Base-by-base conservation (phyloP, 2,329 filamentous ascomycete genomes). In the Metarhizium sp. region DNA sequence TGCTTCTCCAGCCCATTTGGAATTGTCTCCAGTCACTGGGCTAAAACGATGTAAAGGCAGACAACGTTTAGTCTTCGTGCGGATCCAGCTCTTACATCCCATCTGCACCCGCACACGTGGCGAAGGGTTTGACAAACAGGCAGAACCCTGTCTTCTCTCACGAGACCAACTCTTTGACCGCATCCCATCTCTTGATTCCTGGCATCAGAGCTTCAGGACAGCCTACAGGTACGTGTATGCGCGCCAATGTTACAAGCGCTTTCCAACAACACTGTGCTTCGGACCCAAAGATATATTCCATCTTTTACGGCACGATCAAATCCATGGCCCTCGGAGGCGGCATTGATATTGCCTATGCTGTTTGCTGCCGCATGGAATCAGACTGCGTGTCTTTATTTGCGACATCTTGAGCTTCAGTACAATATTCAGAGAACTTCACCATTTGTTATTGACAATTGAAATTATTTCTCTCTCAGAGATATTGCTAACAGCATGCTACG, bases 91-190 rank as follows among this genome's bases (percentile, higher is more conserved):
- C 45, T 20, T n/a, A 30, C 20, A 48, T 48, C 45, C 13, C 20
- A 30, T 48, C 45, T 48, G 53, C 53, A 50, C 47, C 40, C 18
- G 13, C 46, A 30, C 55, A 56, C 55, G 32, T 50, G 47, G 51
- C 38, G 45, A 16, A n/a, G 51, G 55, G 25, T 48, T 34, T 20
- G 32, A 48, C 40, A 38, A 53, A 29, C 51, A 53, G 47, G 46
- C 47, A 43, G 32, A 51, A 42, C 47, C 40, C 34, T 51, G 42
- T 34, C 16, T 46, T 32, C 30, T 32, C 30, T 25, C 40, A 34
- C 40, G 3, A 29, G 25, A 13, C 34, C 32, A 45, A 13, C 3
- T 18, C n/a, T 45, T 29, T 43, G 11, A 34, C 32, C 18, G 42
- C 18, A 45, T 45, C 50, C 13, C 38, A 43, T 30, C 18, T 11